Evolutionary conservation across 352 stramenopile species (phyloP).

Genomic region (Phytophthora ohioensis): DNA sequence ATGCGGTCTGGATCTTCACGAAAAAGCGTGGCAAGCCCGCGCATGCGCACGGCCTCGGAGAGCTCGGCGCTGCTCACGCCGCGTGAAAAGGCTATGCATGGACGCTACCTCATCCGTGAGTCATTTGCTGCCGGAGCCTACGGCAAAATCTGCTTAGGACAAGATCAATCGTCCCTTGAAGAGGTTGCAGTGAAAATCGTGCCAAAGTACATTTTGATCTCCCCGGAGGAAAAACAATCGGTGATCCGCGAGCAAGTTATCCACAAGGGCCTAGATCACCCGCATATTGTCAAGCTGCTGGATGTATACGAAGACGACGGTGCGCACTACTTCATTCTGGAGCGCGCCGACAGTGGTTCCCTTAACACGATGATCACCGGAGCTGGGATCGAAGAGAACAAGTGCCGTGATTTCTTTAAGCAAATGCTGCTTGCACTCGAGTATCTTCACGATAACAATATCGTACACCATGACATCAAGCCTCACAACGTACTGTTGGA

Average conservation of each 20-base stretch:
- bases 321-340: conserved; percentile 80
- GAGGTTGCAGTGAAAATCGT: conserved; percentile 82
- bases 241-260: conserved; percentile 80
- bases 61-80: conserved; percentile 51
- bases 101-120: conserved; percentile 77
- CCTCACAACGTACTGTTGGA: conserved; percentile 84
- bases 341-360: conserved; percentile 66
- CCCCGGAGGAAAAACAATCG: conserved; percentile 73
- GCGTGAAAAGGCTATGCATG: conserved; percentile 73
- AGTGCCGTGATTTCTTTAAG: conserved; percentile 61
- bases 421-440: conserved; percentile 71
- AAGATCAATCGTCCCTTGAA: conserved; percentile 59
- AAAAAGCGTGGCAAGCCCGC: conserved; percentile 19
- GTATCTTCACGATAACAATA: conserved; percentile 76
- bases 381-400: conserved; percentile 56
- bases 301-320: conserved; percentile 79
- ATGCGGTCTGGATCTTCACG: conserved; percentile 20
- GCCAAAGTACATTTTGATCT: conserved; percentile 76
- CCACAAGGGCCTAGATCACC: conserved; percentile 69
- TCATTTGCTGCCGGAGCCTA: conserved; percentile 79
- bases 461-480: conserved; percentile 94
- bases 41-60: conserved; percentile 43
- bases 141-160: conserved; percentile 65
- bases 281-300: conserved; percentile 80
- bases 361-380: conserved; percentile 63